Percentiles rank a stretch among this genome's conserved stretches.
phyloP scores from a whole-genome alignment of 139 green algal species.

The Microglena sp. region DNA sequence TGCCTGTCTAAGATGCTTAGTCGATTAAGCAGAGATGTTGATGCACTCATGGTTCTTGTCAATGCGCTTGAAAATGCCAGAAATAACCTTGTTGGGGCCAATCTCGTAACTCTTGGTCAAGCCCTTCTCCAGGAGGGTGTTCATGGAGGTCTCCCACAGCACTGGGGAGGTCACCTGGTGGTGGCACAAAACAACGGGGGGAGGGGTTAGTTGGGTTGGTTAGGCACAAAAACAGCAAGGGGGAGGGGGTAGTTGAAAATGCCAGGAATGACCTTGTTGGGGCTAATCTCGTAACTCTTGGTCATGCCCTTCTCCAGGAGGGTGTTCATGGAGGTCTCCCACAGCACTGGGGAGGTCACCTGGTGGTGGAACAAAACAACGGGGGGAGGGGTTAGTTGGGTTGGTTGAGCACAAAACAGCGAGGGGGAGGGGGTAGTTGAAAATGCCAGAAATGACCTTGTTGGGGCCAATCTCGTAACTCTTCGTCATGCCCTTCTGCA shows the following conservation, averaged over 20 bases:
- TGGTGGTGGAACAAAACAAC: too few species aligned
- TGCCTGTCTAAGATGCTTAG: neutral
- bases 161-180: slow-evolving; percentile 87
- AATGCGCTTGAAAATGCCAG: slow-evolving; percentile 95
- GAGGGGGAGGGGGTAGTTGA: slow-evolving; percentile 45
- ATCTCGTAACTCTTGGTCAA: slow-evolving; percentile 81
- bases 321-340: slow-evolving; percentile 82
- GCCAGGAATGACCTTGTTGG: slow-evolving; percentile 80
- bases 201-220: too few species aligned
- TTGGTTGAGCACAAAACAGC: neutral
- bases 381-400: too few species aligned
- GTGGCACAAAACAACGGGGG: too few species aligned
- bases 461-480: slow-evolving; percentile 76
- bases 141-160: slow-evolving; percentile 89
- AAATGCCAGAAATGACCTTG: slow-evolving; percentile 90
- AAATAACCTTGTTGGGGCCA: slow-evolving; percentile 72
- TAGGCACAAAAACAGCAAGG: neutral
- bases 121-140: slow-evolving; percentile 75
- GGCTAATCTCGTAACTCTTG: slow-evolving; percentile 76
- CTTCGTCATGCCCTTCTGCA: slow-evolving; percentile 71
- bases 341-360: slow-evolving; percentile 91
- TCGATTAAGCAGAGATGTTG: slow-evolving; percentile 41
- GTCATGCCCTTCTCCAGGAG: slow-evolving; percentile 79
- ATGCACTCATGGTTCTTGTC: slow-evolving; percentile 67
- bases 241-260: slow-evolving; percentile 71